Evolutionary conservation across 352 stramenopile genomes (phyloP).

Genomic region (Globisporangium spinosum): DNA sequence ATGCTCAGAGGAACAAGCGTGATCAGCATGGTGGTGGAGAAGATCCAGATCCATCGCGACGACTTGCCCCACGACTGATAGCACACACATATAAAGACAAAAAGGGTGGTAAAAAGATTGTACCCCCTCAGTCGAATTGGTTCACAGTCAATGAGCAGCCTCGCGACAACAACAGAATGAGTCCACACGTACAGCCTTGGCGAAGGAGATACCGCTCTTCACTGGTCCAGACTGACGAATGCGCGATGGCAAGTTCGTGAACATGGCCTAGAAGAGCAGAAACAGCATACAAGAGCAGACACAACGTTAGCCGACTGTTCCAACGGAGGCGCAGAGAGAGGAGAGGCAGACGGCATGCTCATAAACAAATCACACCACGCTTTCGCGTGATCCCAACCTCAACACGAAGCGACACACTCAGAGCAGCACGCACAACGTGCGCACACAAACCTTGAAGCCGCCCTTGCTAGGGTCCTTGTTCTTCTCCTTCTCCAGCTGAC

Average conservation of each 20-base stretch:
- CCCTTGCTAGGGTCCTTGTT: slow-evolving; percentile 57
- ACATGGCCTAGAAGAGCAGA: slow-evolving; percentile 38
- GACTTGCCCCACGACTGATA: slow-evolving; percentile 52
- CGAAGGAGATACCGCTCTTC: slow-evolving; percentile 57
- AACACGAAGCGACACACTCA: neutral
- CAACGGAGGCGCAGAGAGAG: neutral
- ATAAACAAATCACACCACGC: neutral
- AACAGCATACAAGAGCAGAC: neutral
- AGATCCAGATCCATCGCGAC: slow-evolving; percentile 72
- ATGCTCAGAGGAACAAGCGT: slow-evolving; percentile 84
- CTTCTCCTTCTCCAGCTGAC: slow-evolving; percentile 84
- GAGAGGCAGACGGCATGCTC: neutral
- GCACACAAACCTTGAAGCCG: slow-evolving; percentile 44
- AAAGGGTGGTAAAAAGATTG: neutral
- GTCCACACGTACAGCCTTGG: slow-evolving; percentile 33
- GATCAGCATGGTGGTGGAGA: slow-evolving; percentile 82
- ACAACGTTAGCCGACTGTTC: neutral
- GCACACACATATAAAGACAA: slow-evolving; percentile 9
- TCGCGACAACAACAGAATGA: neutral
- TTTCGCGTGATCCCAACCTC: neutral
- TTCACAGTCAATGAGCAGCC: neutral
- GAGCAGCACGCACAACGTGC: neutral
- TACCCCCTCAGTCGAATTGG: neutral
- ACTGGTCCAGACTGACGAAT: slow-evolving; percentile 64
- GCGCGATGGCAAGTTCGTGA: slow-evolving; percentile 63